phyloP scores from a whole-genome alignment of 2,329 filamentous ascomycete species.

The Leptographium radiaticola region DNA sequence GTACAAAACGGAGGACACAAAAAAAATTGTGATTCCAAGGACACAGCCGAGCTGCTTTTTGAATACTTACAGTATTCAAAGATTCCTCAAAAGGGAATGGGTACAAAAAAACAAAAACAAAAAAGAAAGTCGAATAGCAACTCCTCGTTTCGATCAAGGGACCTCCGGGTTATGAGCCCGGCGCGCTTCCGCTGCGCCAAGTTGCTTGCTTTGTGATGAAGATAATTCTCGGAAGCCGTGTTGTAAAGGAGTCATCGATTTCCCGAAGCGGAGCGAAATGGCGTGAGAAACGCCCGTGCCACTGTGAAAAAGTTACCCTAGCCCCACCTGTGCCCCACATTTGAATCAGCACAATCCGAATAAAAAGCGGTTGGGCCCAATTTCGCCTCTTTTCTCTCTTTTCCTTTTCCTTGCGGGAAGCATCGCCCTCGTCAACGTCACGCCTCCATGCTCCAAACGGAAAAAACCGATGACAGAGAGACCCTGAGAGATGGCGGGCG shows the following conservation, averaged over 20 bases:
- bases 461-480: slow-evolving; percentile 6
- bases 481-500: not conserved
- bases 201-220: slow-evolving; percentile 1
- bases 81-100: no score
- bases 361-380: not conserved
- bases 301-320: no score
- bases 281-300: no score
- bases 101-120: no score
- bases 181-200: slow-evolving; percentile 7
- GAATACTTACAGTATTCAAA: no score
- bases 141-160: slow-evolving; percentile 7
- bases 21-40: no score
- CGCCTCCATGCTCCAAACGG: slow-evolving; percentile 14
- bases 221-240: not conserved
- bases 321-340: not conserved
- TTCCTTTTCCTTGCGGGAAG: slow-evolving; percentile 2
- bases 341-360: not conserved
- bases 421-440: slow-evolving; percentile 14
- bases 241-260: not conserved
- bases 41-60: no score
- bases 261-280: not conserved
- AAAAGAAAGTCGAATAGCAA: not conserved
- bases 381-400: not conserved
- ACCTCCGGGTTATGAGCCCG: slow-evolving; percentile 8
- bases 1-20: no score